A percentile compares a stretch with the other conserved stretches of the same genome.
phyloP scores from a whole-genome alignment of 2,329 filamentous ascomycete species.

The Fulvia fulva region DNA sequence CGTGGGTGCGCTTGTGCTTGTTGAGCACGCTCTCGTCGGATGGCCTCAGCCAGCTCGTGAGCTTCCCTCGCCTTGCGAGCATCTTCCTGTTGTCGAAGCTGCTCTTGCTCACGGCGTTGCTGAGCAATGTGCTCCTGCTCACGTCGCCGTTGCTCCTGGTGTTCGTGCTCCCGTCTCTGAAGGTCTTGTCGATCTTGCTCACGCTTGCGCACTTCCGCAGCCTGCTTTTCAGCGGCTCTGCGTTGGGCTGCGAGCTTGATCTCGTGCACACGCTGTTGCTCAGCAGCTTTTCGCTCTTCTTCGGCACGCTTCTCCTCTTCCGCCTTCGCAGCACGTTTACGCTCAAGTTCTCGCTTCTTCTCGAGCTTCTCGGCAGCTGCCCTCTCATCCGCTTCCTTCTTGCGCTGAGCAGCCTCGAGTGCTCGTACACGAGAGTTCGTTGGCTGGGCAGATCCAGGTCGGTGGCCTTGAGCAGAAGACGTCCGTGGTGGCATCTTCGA shows the following conservation, averaged over 20 bases:
- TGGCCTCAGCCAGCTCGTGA: conserved; percentile 34
- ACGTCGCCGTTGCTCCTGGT: conserved; percentile 29
- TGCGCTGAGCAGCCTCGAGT: conserved; percentile 70
- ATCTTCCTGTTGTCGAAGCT: conserved; percentile 27
- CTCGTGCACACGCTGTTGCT: conserved; percentile 37
- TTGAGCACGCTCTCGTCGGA: conserved; percentile 34
- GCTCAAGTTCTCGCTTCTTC: conserved; percentile 75
- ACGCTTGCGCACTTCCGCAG: conserved; percentile 34
- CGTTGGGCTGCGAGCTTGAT: conserved; percentile 36
- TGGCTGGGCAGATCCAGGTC: conserved; percentile 39
- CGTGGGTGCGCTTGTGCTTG: conserved; percentile 37
- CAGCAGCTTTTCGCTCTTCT: conserved; percentile 37
- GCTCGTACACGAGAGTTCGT: conserved; percentile 51
- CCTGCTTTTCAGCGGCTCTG: conserved; percentile 47
- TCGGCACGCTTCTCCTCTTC: conserved; percentile 51
- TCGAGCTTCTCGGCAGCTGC: conserved; percentile 75
- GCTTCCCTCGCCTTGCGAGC: conserved; percentile 30
- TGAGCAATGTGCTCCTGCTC: conserved; percentile 27
- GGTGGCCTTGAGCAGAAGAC: conserved; percentile 54
- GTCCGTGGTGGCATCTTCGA: conserved; percentile 54
- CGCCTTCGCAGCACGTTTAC: conserved; percentile 67
- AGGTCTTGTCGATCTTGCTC: conserved; percentile 39
- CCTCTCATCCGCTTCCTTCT: conserved; percentile 79
- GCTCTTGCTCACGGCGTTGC: conserved; percentile 35
- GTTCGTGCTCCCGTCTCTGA: conserved; percentile 39